Percentiles rank a stretch among this genome's conserved stretches.
Evolutionary conservation across 2,329 filamentous ascomycete genomes (phyloP).

Genomic region (Verticillium tricorpus): DNA sequence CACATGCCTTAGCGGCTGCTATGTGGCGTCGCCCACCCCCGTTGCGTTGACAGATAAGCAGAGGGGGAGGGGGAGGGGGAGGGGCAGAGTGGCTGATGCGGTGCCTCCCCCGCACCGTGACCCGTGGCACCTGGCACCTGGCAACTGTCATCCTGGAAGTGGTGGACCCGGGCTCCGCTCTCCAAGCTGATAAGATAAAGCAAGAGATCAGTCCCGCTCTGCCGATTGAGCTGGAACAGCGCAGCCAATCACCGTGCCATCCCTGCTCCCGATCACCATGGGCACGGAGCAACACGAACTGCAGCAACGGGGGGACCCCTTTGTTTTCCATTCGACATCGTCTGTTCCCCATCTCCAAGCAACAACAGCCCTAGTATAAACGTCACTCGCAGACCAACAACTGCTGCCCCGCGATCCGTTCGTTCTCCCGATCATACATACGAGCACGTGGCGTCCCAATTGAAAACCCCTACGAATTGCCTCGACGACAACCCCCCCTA

Average conservation of each 20-base stretch:
- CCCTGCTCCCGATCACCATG: not conserved
- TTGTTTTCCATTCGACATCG: slow-evolving; percentile 2
- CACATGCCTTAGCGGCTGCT: not conserved
- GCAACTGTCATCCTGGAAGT: not conserved
- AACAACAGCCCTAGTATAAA: not conserved
- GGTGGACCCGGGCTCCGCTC: not conserved
- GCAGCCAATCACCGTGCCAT: not conserved
- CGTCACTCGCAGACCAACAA: not conserved
- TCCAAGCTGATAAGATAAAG: not conserved
- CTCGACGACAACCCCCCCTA: not conserved
- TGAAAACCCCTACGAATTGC: not conserved
- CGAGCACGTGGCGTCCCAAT: not conserved
- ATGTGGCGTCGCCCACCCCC: not conserved
- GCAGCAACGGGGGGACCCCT: slow-evolving; percentile 1
- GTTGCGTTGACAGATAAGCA: not conserved
- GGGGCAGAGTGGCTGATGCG: slow-evolving; percentile 4
- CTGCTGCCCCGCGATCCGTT: not conserved
- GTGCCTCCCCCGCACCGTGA: not conserved
- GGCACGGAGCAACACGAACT: slow-evolving; percentile 3
- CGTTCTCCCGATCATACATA: not conserved
- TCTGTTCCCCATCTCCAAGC: not conserved
- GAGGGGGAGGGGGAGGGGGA: slow-evolving; percentile 1
- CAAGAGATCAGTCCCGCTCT: not conserved
- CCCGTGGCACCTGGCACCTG: not conserved
- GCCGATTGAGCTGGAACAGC: not conserved